Conservation (phyloP, 2,329 filamentous ascomycete species). For the Calonectria pauciramosa region DNA sequence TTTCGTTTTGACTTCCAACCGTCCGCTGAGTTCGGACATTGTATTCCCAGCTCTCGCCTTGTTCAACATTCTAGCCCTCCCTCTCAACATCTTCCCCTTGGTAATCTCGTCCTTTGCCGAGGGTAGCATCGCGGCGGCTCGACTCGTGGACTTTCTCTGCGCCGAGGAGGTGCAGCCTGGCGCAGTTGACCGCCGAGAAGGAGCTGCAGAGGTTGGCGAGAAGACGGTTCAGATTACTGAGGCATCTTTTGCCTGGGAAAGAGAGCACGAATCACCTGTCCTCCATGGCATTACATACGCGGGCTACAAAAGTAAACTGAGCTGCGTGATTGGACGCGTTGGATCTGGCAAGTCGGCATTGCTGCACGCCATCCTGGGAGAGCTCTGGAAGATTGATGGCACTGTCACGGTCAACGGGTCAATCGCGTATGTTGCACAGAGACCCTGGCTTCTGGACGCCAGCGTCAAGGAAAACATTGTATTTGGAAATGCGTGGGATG, state of each 20-base stretch:
- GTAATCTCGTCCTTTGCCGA: neutral
- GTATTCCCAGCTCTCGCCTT: constrained; percentile 6
- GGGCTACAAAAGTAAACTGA: neutral
- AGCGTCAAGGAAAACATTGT: constrained; percentile 14
- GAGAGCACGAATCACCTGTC: neutral
- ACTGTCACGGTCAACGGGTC: neutral
- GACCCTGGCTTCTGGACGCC: constrained; percentile 11
- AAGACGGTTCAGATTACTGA: neutral
- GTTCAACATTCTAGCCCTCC: neutral
- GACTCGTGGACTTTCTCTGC: neutral
- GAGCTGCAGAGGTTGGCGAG: neutral
- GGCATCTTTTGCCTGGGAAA: neutral
- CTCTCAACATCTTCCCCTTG: constrained; percentile 1
- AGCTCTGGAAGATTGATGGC: neutral
- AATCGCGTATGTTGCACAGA: constrained; percentile 9
- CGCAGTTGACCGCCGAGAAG: neutral
- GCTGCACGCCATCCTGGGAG: constrained; percentile 9
- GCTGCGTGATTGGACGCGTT: constrained; percentile 3
- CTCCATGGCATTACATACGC: neutral
- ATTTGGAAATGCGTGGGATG: neutral
- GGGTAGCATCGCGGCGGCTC: neutral
- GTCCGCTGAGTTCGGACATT: constrained; percentile 6
- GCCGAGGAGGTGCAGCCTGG: constrained; percentile 1
- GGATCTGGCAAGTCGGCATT: constrained; percentile 8
- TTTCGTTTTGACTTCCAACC: neutral